These are phyloP conservation scores for Beauveria bassiana DNA, from an alignment of 2,329 filamentous ascomycete genomes.

Conservation along the genomic window DNA sequence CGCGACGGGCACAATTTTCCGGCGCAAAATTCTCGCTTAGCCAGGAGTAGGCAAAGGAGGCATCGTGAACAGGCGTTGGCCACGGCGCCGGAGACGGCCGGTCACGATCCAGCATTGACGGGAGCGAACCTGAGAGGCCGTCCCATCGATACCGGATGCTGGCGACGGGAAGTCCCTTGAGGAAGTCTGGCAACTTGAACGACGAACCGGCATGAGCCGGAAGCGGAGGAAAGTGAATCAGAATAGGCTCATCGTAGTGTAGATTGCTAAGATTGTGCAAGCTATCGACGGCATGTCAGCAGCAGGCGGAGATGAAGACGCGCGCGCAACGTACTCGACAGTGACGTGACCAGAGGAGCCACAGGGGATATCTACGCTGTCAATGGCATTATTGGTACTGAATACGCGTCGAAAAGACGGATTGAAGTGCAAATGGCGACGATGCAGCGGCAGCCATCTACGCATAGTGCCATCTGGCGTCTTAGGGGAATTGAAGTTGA, in stretches of 20 bases:
- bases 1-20: slow-evolving; percentile 24
- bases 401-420: slow-evolving; percentile 18
- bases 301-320: background rate
- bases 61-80: slow-evolving; percentile 52
- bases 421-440: slow-evolving; percentile 10
- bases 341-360: slow-evolving; percentile 42
- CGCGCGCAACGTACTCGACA: slow-evolving; percentile 38
- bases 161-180: slow-evolving; percentile 37
- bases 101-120: slow-evolving; percentile 2
- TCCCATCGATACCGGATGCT: slow-evolving; percentile 55
- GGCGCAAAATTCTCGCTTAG: slow-evolving; percentile 38
- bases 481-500: background rate
- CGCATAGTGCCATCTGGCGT: slow-evolving; percentile 3
- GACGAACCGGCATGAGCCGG: slow-evolving; percentile 23
- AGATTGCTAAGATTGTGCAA: slow-evolving; percentile 39
- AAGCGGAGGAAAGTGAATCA: slow-evolving; percentile 49
- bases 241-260: slow-evolving; percentile 33
- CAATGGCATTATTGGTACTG: slow-evolving; percentile 17
- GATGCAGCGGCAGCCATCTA: slow-evolving; percentile 8
- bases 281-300: slow-evolving; percentile 23
- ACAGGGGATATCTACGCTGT: slow-evolving; percentile 38
- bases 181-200: slow-evolving; percentile 31
- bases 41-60: slow-evolving; percentile 46
- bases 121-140: slow-evolving; percentile 15
- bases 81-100: slow-evolving; percentile 31